Evolutionary conservation across 768 basidiomycete genomes (phyloP), one percentile per base, ranked within the genome.

Genomic region (Suillus decipiens): DNA sequence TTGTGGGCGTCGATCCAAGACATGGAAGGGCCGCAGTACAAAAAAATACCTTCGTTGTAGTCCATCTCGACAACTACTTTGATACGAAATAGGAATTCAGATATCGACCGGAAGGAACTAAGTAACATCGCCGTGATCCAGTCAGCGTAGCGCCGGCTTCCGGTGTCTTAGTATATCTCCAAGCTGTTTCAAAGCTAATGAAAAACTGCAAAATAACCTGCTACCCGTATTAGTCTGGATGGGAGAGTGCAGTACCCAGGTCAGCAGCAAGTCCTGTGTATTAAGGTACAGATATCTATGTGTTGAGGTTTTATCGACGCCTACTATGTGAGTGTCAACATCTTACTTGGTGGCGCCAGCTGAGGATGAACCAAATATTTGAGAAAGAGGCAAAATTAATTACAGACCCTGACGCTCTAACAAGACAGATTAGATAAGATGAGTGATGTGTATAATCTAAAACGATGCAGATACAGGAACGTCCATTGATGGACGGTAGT

Each of bases 121-220:
- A 37, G 61, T 60, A 62, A 66, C 63, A 67, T 61, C 53, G 59
- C 43, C 42, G 64, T 48, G 68, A 61, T 70, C 64, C 55, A 61
- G 57, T 37, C 28, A 61, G 50, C 61, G 39, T 34, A 28, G 15
- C 60, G 28, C 28, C 28, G 11, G 24, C 24, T 57, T 28, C 55
- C 72, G 72, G 74, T 65, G 50, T 69, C 63, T 60, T 63, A 60
- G 59, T n/a, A 66, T 66, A 58, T 67, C 31, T 56, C 72, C 74
- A 65, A n/a, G 64, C 50, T 9, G 50, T 2, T 53, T 11, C 10
- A 56, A 56, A 39, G 15, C 17, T 28, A 19, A 57, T 12, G 24
- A 41, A 57, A 31, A 28, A 11, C 28, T 41, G 56, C 17, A 57
- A 31, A 57, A 10, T 11, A 19, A 19, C 24, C 39, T 17, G 55